Conservation (phyloP, 2,329 filamentous ascomycete genomes). For the Microcyclospora tardicrescens region DNA sequence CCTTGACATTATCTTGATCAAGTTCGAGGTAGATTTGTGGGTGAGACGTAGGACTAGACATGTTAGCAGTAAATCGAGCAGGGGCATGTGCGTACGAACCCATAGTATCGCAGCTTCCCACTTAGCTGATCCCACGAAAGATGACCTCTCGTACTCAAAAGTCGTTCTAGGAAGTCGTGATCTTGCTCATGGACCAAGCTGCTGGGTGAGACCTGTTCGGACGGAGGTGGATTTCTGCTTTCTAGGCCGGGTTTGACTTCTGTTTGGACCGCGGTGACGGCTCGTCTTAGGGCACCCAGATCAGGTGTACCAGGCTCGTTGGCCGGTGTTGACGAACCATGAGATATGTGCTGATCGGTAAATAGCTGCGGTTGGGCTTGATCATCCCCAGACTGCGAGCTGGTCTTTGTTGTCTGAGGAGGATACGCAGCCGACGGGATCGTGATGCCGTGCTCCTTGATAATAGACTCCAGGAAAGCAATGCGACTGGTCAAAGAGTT, state of each 20-base stretch:
- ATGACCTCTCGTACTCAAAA: conserved; percentile 15
- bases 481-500: conserved; percentile 14
- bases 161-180: conserved; percentile 11
- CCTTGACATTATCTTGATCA: conserved; percentile 8
- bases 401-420: conserved; percentile 14
- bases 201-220: no score
- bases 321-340: no score
- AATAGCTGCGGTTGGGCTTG: conserved; percentile 1
- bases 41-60: conserved; percentile 11
- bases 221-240: no score
- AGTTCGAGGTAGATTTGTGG: conserved; percentile 14
- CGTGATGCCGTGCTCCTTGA: conserved; percentile 11
- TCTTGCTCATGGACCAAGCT: conserved; percentile 8
- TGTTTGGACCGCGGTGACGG: no score
- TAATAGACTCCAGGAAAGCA: conserved; percentile 12
- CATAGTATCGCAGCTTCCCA: conserved; percentile 13
- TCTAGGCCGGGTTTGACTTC: no score
- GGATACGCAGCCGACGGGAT: conserved; percentile 13
- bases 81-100: neutral
- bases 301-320: no score
- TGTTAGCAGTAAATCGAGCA: no score
- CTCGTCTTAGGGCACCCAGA: conserved; percentile 1
- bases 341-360: no score
- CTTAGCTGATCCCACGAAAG: conserved; percentile 15
- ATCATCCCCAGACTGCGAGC: conserved; percentile 10